Base-by-base conservation (phyloP, 441 rosid species). In the Erodium moschatum region DNA sequence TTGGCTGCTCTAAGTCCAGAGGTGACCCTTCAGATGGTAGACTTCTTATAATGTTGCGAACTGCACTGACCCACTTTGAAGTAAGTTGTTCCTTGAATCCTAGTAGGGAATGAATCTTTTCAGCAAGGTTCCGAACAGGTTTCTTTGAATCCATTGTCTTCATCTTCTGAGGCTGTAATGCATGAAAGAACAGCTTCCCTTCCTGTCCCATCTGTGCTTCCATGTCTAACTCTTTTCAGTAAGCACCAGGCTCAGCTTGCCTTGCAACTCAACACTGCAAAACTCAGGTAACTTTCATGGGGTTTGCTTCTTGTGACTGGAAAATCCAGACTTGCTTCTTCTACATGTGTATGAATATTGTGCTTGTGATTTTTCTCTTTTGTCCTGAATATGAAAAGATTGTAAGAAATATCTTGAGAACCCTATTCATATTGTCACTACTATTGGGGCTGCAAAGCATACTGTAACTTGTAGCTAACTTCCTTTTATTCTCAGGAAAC, bases 101-200 rank as follows among this genome's bases (percentile, higher is more conserved):
- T 42, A 87, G 83, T n/a, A 89, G 80, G 27, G 92, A 83, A 76
- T 87, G 85, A 52, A 87, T 81, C 10, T 85, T 84, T 77, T 83
- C 82, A 0, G 80, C 82, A 0, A 87, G 83, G 18, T 81, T 76
- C 69, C 42, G 64, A 60, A 73, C 72, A 50, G 90, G 76, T 70
- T 82, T 81, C 56, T 76, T 81, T 68, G 80, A 73, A 67, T 70
- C 75, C 81, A 66, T 73, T 65, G 67, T 75, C 81, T 75, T 76
- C 46, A 18, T 65, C 44, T 33, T 65, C 65, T 29, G 31, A 29
- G 69, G 24, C 12, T 58, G 63, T 0, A 58, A 58, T 58, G 63
- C 63, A 7, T 19, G 58, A 50, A 11, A 19, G 24, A 44, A 29
- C 18, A 38, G 20, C 20, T 12, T 38, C 13, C 67, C 15, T 46